Percentiles rank a stretch among this genome's conserved stretches.
phyloP scores from a whole-genome alignment of 768 basidiomycete genomes.

The Phylloporus sp. region DNA sequence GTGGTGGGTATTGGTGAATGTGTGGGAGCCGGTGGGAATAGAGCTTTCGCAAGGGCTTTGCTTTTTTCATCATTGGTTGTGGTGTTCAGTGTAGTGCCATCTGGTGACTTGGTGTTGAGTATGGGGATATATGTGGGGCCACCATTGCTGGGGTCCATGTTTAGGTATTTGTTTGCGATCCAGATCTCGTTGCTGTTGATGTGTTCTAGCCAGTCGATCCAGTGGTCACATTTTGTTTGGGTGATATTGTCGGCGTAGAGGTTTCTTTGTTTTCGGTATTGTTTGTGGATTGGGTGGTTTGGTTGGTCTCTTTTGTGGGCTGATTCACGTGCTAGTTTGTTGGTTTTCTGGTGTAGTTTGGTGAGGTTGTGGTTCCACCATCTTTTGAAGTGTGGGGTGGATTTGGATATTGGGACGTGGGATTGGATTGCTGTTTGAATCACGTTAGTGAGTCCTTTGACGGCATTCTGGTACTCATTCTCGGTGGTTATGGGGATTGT shows the following conservation, averaged over 20 bases:
- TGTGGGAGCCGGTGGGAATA: not conserved
- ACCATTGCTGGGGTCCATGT: not conserved
- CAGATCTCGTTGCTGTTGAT: not conserved
- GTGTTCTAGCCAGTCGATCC: slow-evolving; percentile 3
- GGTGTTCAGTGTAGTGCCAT: too few relatives aligned
- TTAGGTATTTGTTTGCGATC: not conserved
- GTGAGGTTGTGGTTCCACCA: not conserved
- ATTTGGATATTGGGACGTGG: not conserved
- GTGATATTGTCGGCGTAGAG: too few relatives aligned
- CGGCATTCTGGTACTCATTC: not conserved
- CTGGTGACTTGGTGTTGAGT: too few relatives aligned
- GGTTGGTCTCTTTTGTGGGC: not conserved
- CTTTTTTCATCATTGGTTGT: too few relatives aligned
- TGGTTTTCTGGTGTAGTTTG: not conserved
- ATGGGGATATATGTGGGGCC: not conserved
- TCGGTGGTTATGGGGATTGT: too few relatives aligned
- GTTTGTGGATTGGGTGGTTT: not conserved
- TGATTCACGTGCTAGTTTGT: not conserved
- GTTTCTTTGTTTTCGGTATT: not conserved
- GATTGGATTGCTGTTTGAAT: not conserved
- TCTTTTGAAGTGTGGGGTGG: not conserved
- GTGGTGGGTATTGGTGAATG: not conserved
- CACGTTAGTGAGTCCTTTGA: not conserved
- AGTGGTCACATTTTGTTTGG: not conserved
- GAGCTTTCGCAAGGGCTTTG: too few relatives aligned